These are phyloP conservation scores for Komagataella pastoris DNA, from an alignment of 805 yeast genomes.

Conservation along the genomic window DNA sequence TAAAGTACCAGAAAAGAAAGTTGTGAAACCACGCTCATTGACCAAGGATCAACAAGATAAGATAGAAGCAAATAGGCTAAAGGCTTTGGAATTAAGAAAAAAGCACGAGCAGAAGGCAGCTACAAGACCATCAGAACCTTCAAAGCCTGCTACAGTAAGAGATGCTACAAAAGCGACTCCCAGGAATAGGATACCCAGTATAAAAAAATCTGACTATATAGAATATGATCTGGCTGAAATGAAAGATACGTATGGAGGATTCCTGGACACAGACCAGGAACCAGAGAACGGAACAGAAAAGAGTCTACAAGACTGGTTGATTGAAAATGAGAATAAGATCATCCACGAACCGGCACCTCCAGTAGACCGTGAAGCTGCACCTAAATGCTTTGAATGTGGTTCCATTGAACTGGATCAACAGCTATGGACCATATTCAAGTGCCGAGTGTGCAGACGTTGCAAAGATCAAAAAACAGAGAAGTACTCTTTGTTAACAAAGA, in stretches of 20 bases:
- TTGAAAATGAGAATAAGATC: constrained; percentile 28
- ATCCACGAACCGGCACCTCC: constrained; percentile 58
- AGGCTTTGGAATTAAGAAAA: constrained; percentile 28
- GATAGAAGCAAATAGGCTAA: constrained; percentile 38
- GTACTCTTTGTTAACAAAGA: constrained; percentile 82
- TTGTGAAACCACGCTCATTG: constrained; percentile 6
- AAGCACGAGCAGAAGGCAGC: constrained; percentile 3
- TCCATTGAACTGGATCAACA: constrained; percentile 73
- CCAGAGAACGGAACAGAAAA: constrained; percentile 12
- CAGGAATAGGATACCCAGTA: constrained; percentile 26
- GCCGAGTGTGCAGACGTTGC: constrained; percentile 74
- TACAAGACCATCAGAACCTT: constrained; percentile 4
- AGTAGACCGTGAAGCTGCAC: constrained; percentile 55
- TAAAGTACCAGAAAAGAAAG: constrained; percentile 5
- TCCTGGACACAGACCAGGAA: constrained; percentile 28
- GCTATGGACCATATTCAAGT: constrained; percentile 50
- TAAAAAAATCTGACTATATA: constrained; percentile 53
- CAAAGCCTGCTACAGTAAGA: not conserved
- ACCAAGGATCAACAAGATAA: constrained; percentile 35
- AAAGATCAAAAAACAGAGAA: constrained; percentile 68
- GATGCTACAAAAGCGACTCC: not conserved
- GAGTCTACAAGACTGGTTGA: constrained; percentile 41
- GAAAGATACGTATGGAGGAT: constrained; percentile 84
- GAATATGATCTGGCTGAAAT: constrained; percentile 86
- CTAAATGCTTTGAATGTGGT: constrained; percentile 73